Evolutionary conservation across 2,329 filamentous ascomycete genomes (phyloP), one percentile per base, ranked within the genome.

Genomic region (Westerdykella ornata): DNA sequence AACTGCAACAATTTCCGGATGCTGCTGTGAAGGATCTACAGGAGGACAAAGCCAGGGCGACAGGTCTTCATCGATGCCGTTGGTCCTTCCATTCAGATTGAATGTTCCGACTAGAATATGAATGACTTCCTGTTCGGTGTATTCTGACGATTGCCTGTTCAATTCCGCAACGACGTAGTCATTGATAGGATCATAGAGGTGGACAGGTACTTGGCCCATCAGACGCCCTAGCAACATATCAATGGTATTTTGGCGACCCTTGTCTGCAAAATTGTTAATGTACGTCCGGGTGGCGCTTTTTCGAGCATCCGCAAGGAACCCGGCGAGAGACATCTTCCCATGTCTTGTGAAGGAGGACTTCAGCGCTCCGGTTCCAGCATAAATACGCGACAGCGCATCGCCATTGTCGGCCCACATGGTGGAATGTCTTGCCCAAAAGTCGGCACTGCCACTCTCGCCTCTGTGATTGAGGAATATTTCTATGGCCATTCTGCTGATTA

Each of bases 321-420:
- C 92, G 1, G 89, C 87, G 17, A 97, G 67, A 9, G 89, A 95
- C 87, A 95, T 96, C 67, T 96, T 97, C 26, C 92, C 92, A 58
- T 85, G 82, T 42, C 92, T 78, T 1, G 92, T 98, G 55, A 95
- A 97, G 0, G 89, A 96, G 2, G 88, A 89, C 65, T 97, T 98
- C 34, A 98, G 72, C 13, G 92, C 92, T 4, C 92, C 92, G 3
- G 92, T 98, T 17, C 92, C 92, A 7, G 92, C 92, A 62, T 98
- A 98, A 18, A 96, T 97, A 58, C 88, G 87, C 11, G 89, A 96
- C 36, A 98, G 68, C 5, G 85, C 84, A 69, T 98, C 92, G 16
- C 92, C 92, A 59, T 96, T 97, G 65, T 98, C 92, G 26, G 92
- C 92, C 92, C 92, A 98, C 1, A 98, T 74, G 46, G 81, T 92